phyloP scores from a whole-genome alignment of 164 flowering plant species.

The Liquidambar formosana region DNA sequence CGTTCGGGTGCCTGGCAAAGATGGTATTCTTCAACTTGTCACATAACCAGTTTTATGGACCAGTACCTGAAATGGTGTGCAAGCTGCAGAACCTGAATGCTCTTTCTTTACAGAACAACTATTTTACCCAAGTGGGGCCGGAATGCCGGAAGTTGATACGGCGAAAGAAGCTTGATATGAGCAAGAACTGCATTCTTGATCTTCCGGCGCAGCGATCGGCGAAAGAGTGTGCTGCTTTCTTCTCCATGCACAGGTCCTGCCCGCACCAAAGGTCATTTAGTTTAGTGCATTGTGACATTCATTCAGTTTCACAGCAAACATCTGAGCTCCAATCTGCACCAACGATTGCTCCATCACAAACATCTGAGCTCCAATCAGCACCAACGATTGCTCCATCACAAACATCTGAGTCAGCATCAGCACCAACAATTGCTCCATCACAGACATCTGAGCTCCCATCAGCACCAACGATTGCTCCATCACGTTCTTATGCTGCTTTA shows the following conservation, averaged over 20 bases:
- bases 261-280: too few species aligned
- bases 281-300: too few species aligned
- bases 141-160: constrained; percentile 24
- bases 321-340: too few species aligned
- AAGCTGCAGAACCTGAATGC: constrained; percentile 25
- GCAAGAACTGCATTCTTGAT: constrained; percentile 30
- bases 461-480: too few species aligned
- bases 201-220: constrained; percentile 27
- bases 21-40: constrained; percentile 48
- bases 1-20: constrained; percentile 40
- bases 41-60: constrained; percentile 41
- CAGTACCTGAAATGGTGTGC: constrained; percentile 51
- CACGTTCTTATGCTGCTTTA: too few species aligned
- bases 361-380: too few species aligned
- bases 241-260: constrained; percentile 15
- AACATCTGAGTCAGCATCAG: too few species aligned
- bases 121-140: constrained; percentile 41
- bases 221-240: constrained; percentile 28
- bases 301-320: too few species aligned
- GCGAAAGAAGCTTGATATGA: constrained; percentile 25
- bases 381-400: too few species aligned
- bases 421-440: too few species aligned
- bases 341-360: too few species aligned
- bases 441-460: too few species aligned
- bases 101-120: constrained; percentile 33